Percentiles rank a stretch among this genome's conserved stretches.
Conservation (phyloP, 2,329 filamentous ascomycete genomes). For the Paraphaeosphaeria minitans region DNA sequence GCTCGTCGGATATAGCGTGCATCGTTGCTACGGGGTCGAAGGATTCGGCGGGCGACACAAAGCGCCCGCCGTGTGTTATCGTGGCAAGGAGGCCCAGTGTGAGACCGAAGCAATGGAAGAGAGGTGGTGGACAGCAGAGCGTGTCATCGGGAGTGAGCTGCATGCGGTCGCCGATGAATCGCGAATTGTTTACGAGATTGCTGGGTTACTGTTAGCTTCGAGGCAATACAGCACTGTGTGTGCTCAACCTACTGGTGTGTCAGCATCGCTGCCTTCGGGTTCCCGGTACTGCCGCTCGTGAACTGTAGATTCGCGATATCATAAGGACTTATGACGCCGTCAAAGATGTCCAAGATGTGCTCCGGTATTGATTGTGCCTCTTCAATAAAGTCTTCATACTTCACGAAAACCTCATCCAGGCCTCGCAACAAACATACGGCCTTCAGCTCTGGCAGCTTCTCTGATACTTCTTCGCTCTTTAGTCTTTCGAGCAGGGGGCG, state of each 20-base stretch:
- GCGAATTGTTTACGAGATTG: conserved; percentile 48
- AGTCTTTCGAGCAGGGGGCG: conserved; percentile 57
- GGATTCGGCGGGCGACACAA: conserved; percentile 74
- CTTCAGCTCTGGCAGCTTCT: conserved; percentile 35
- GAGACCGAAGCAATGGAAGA: conserved; percentile 86
- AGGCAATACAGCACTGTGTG: neutral
- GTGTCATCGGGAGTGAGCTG: conserved; percentile 67
- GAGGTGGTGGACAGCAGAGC: conserved; percentile 79
- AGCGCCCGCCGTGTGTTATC: conserved; percentile 75
- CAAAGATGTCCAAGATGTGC: conserved; percentile 43
- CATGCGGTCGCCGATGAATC: conserved; percentile 70
- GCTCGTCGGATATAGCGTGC: conserved; percentile 60
- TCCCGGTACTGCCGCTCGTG: conserved; percentile 47
- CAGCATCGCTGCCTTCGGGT: conserved; percentile 47
- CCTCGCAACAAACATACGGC: conserved; percentile 41
- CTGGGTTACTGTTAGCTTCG: conserved; percentile 19
- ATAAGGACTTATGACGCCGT: conserved; percentile 40
- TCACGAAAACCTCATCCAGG: conserved; percentile 56
- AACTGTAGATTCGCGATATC: conserved; percentile 47
- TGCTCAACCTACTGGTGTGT: conserved; percentile 40
- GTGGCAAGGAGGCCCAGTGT: conserved; percentile 75
- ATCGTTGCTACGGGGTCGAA: conserved; percentile 73
- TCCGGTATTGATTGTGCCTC: conserved; percentile 37
- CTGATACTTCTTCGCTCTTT: conserved; percentile 23
- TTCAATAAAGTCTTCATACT: conserved; percentile 63